phyloP scores from a whole-genome alignment of 169 alveolate species.

The Ichthyophthirius multifiliis region DNA sequence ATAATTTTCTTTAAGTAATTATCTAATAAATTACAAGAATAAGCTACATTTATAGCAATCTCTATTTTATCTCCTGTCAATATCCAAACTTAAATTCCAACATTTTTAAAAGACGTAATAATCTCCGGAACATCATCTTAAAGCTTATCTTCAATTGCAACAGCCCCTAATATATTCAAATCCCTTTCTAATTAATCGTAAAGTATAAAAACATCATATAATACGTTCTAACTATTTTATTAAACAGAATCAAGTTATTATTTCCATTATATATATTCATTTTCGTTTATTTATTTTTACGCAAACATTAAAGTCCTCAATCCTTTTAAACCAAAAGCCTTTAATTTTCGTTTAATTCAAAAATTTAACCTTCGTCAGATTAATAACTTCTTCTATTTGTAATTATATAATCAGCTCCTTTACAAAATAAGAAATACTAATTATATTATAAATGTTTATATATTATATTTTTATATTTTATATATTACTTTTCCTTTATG shows the following conservation, averaged over 20 bases:
- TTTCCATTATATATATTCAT: slow-evolving; percentile 44
- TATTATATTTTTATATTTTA: no score
- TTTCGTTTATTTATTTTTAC: slow-evolving; percentile 37
- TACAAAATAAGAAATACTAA: slow-evolving; percentile 64
- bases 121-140: slow-evolving; percentile 56
- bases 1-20: no score
- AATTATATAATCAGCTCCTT: slow-evolving; percentile 83
- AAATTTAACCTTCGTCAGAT: slow-evolving; percentile 14
- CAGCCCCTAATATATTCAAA: slow-evolving; percentile 50
- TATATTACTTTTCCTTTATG: background rate
- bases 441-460: no score
- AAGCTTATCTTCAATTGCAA: slow-evolving; percentile 66
- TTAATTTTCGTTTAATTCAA: background rate
- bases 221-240: slow-evolving; percentile 21
- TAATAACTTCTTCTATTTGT: slow-evolving; percentile 34
- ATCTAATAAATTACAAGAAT: slow-evolving; percentile 27
- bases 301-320: slow-evolving; percentile 64
- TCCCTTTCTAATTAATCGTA: slow-evolving; percentile 49
- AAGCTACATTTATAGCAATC: slow-evolving; percentile 66
- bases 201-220: slow-evolving; percentile 21
- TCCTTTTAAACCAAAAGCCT: slow-evolving; percentile 41
- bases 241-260: background rate
- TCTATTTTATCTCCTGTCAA: slow-evolving; percentile 86
- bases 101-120: slow-evolving; percentile 49
- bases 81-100: slow-evolving; percentile 86